Conservation (phyloP, 805 yeast genomes). For the Zygotorulaspora danielsina region DNA sequence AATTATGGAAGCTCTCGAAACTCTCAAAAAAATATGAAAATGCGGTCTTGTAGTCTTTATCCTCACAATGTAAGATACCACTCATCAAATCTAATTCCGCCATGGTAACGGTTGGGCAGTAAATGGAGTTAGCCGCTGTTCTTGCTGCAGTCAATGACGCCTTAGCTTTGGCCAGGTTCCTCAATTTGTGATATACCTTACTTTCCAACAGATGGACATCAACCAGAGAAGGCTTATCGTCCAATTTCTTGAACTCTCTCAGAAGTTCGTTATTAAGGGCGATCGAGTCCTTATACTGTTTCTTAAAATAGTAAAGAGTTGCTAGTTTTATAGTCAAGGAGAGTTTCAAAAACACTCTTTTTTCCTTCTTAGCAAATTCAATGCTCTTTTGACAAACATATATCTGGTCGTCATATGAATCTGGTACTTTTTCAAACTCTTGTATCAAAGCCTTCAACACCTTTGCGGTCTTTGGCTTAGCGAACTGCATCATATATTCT, state of each 20-base stretch:
- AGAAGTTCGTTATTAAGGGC: constrained; percentile 66
- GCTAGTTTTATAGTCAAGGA: constrained; percentile 81
- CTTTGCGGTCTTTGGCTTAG: constrained; percentile 93
- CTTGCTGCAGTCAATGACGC: constrained; percentile 93
- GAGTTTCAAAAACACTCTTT: constrained; percentile 84
- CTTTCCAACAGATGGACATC: constrained; percentile 93
- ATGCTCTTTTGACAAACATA: constrained; percentile 71
- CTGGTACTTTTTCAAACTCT: constrained; percentile 58
- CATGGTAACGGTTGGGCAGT: constrained; percentile 88
- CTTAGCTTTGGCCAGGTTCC: constrained; percentile 85
- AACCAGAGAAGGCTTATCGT: constrained; percentile 90
- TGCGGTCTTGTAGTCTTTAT: constrained; percentile 93
- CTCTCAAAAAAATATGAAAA: constrained; percentile 93
- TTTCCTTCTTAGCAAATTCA: constrained; percentile 80
- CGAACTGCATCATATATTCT: constrained; percentile 67
- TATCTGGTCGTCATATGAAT: constrained; percentile 65
- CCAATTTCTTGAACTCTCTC: constrained; percentile 85
- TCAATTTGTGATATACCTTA: constrained; percentile 82
- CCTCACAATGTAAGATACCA: constrained; percentile 94
- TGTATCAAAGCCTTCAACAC: constrained; percentile 80
- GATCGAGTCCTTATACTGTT: constrained; percentile 63
- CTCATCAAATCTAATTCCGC: constrained; percentile 94
- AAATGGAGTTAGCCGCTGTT: constrained; percentile 95
- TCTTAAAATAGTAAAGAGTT: constrained; percentile 63
- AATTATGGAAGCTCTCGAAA: constrained; percentile 76